Evolutionary conservation across 768 basidiomycete genomes (phyloP), one percentile per base, ranked within the genome.

Genomic region (Phaffia tasmanica): DNA sequence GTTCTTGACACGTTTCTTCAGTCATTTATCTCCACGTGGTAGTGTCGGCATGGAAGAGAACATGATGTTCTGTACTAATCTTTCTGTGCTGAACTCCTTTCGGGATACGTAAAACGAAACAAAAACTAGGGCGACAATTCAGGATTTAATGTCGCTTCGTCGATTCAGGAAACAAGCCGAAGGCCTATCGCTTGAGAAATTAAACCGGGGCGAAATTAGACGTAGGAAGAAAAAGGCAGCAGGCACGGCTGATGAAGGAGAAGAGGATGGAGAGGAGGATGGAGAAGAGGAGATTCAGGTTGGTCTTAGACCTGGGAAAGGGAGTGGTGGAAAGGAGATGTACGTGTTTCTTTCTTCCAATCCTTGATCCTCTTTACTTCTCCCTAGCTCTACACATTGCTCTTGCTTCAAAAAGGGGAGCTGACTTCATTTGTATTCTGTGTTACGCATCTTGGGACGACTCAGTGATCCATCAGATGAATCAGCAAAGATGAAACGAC

Each of bases 131-230:
- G 53, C 66, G n/a, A 67, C 66, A 0, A 69, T 69, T n/a, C 32
- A 49, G 11, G 67, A 69, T 29, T 62, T 69, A 9, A 48, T 63
- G 30, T 58, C 62, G 0, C 62, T 69, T 21, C 67, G 67, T 25
- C 56, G 62, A 21, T 63, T 63, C 50, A 62, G 67, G 23, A 57
- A 85, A 32, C 73, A 75, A 47, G 69, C 71, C 0, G 72, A 72
- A 73, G 94, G 93, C 1, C 95, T 98, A 60, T 91, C 95, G 71
- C 82, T 84, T 1, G 80, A 84, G 57, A 92, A 86, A 73, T 79
- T 99, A 18, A 89, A 85, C 74, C 85, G 86, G 69, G 94, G 93
- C 0, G 91, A 90, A 63, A 69, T 73, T 72, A 80, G 75, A 61
- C 73, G 73, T 11, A 70, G 74, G 51, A 86, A 82, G 78, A 82